phyloP scores from a whole-genome alignment of 306 rosid genomes.

The Vachellia collinsii region DNA sequence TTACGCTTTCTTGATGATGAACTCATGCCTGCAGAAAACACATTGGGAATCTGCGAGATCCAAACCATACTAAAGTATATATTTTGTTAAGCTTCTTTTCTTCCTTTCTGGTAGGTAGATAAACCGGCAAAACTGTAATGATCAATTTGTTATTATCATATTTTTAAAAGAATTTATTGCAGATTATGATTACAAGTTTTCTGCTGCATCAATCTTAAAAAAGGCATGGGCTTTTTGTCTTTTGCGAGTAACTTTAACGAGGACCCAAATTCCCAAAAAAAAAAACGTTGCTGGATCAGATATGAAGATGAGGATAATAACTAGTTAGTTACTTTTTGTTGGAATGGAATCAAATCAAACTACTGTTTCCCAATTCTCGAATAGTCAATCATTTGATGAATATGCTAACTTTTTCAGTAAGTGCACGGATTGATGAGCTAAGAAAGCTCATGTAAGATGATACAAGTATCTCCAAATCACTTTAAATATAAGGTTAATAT shows the following conservation, averaged over 20 bases:
- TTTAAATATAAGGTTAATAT: too few species aligned
- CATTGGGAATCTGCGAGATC: conserved; percentile 49
- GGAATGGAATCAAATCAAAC: conserved; percentile 16
- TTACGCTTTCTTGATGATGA: conserved; percentile 29
- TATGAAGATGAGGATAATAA: not conserved
- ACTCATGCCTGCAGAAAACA: conserved; percentile 30
- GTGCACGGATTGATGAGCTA: not conserved
- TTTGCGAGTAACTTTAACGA: not conserved
- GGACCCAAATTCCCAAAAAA: not conserved
- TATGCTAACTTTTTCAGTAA: conserved; percentile 18
- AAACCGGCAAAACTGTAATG: not conserved
- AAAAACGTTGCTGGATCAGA: not conserved
- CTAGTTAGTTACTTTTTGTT: not conserved
- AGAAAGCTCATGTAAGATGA: not conserved
- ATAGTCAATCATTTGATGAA: conserved; percentile 20
- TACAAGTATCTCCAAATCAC: too few species aligned
- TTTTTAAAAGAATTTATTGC: not conserved
- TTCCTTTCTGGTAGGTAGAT: not conserved
- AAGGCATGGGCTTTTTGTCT: not conserved
- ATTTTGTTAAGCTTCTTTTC: not conserved
- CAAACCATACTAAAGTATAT: not conserved
- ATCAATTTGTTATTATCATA: not conserved
- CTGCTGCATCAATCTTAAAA: not conserved
- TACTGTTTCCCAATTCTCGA: not conserved
- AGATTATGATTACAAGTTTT: not conserved